Evolutionary conservation across 495 filamentous ascomycete genomes (phyloP).

Genomic region (Talaromyces trachyspermus): DNA sequence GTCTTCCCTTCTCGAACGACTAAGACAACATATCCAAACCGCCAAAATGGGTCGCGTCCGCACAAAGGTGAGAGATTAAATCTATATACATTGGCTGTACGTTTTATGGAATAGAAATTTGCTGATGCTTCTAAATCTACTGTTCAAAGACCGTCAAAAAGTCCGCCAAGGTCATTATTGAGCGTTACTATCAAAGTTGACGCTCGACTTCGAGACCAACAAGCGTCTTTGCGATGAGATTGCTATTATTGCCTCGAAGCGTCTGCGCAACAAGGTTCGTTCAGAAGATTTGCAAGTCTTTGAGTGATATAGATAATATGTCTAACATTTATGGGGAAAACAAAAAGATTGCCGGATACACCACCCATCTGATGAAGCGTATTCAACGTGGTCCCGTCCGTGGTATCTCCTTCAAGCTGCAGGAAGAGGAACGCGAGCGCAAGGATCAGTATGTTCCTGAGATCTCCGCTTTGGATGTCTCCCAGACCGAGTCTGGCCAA

Average conservation of each 20-base stretch:
- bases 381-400: constrained; percentile 98
- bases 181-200: constrained; percentile 97
- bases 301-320: too few relatives aligned
- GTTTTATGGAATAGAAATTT: too few relatives aligned
- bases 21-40: constrained; percentile 39
- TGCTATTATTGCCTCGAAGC: constrained; percentile 96
- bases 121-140: too few relatives aligned
- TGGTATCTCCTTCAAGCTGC: constrained; percentile 99
- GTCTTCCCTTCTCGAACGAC: too few relatives aligned
- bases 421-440: constrained; percentile 99
- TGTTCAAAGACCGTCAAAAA: constrained; percentile 99
- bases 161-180: constrained; percentile 99
- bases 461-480: constrained; percentile 95
- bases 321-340: too few relatives aligned
- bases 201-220: constrained; percentile 99
- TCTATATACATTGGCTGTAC: not conserved
- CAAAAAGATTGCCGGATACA: constrained; percentile 99
- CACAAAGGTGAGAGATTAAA: constrained; percentile 54
- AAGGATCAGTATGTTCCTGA: constrained; percentile 99
- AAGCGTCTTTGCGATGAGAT: constrained; percentile 99
- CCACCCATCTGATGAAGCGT: constrained; percentile 88
- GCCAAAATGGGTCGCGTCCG: constrained; percentile 94
- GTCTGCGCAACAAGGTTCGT: constrained; percentile 94
- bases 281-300: too few relatives aligned
- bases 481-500: constrained; percentile 81